Base-by-base conservation (phyloP, 2,329 filamentous ascomycete species). In the Didymella pomorum region DNA sequence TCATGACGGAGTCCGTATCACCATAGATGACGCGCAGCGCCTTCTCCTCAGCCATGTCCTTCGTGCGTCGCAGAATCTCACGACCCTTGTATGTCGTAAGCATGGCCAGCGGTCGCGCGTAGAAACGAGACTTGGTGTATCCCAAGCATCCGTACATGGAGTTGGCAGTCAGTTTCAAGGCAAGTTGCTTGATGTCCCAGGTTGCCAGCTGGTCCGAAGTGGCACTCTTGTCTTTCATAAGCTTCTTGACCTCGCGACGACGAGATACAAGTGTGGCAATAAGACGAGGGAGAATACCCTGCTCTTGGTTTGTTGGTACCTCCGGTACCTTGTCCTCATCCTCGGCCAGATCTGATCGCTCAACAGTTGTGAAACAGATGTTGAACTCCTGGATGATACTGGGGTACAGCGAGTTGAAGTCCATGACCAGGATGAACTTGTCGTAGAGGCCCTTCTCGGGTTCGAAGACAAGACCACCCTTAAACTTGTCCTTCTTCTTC, bases 331-430 rank as follows among this genome's bases (percentile, higher is more conserved):
- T 87, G 54, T 98, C 93, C 52, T 97, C 92, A 48, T 95, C 90
- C 41, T 93, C 88, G 31, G 87, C 85, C 68, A 89, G 80, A 60
- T 86, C 82, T 39, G 86, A 83, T 68, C 95, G 85, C 61, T 98
- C 91, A 7, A 99, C 93, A 0, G 96, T 99, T 2, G 95, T 99
- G 79, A 99, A 99, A 82, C 96, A 99, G 68, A 99, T 99, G 79
- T 99, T 99, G 81, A 89, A 99, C 83, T 99, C 96, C 74, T 99
- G 96, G 61, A 99, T 99, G 72, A 99, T 98, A 73, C 92, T 97
- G 29, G 95, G 95, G 71, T 99, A 99, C 62, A 99, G 83, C 70
- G 93, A 97, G 84, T 99, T 99, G 83, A 99, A 99, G 82, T 99
- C 95, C 96, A 99, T 99, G 78, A 99, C 96, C 55, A 99, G 86